Conservation (phyloP, 768 basidiomycete genomes). For the Cystobasidiopsis lactophilus region DNA sequence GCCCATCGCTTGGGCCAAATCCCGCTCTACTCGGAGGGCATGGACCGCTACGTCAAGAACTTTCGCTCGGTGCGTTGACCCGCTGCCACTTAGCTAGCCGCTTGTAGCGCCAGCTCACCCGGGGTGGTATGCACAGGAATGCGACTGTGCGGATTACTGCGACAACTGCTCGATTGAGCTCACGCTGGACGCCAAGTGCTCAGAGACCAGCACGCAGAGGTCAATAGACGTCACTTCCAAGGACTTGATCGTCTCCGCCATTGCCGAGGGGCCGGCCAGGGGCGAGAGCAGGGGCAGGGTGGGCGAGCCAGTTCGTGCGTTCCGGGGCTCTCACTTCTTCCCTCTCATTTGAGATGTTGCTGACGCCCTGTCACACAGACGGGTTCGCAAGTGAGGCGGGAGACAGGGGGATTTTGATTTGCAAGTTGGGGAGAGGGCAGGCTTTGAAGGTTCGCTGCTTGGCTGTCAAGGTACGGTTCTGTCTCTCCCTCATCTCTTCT, state of each 20-base stretch:
- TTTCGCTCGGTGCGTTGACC: slow-evolving; percentile 24
- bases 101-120: slow-evolving; percentile 33
- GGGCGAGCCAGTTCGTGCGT: slow-evolving; percentile 15
- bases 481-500: not conserved
- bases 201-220: slow-evolving; percentile 21
- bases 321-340: not conserved
- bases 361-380: no score
- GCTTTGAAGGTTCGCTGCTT: slow-evolving; percentile 63
- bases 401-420: not conserved
- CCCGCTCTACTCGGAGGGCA: slow-evolving; percentile 68
- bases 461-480: slow-evolving; percentile 61
- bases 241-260: slow-evolving; percentile 31
- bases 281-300: slow-evolving; percentile 7
- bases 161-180: slow-evolving; percentile 65
- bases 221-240: slow-evolving; percentile 74
- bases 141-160: slow-evolving; percentile 66
- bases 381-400: not conserved
- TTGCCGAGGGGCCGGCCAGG: no score
- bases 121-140: slow-evolving; percentile 40
- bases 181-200: slow-evolving; percentile 43
- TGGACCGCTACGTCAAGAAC: slow-evolving; percentile 25
- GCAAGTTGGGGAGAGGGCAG: slow-evolving; percentile 39
- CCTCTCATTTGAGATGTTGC: not conserved
- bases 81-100: slow-evolving; percentile 32
- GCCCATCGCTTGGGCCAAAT: slow-evolving; percentile 89